These are phyloP conservation scores for Solanum hybrid DNA, from an alignment of 305 asterid genomes.

Conservation along the genomic window DNA sequence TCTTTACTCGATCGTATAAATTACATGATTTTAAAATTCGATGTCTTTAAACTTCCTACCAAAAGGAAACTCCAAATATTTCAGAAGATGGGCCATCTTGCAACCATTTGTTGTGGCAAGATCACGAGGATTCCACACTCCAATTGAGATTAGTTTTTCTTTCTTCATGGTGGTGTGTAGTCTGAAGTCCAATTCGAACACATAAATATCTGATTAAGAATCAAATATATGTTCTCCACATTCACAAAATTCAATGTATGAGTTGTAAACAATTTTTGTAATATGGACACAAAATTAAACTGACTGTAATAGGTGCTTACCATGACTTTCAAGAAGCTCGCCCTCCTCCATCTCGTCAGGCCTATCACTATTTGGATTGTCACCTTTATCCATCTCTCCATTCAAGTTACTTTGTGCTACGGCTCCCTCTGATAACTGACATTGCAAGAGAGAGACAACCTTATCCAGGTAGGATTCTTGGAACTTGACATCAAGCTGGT, in stretches of 20 bases:
- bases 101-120: not conserved
- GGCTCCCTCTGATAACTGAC: slow-evolving; percentile 89
- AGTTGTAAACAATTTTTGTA: not conserved
- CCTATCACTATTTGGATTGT: slow-evolving; percentile 25
- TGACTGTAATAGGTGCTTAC: slow-evolving; percentile 30
- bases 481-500: slow-evolving; percentile 94
- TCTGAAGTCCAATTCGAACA: not conserved
- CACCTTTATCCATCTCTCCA: slow-evolving; percentile 25
- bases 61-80: not conserved
- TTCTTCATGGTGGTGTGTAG: not conserved
- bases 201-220: not conserved
- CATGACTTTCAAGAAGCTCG: slow-evolving; percentile 73
- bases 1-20: not conserved
- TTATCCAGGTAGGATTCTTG: slow-evolving; percentile 83
- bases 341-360: slow-evolving; percentile 95
- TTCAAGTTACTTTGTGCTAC: slow-evolving; percentile 42
- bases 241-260: not conserved
- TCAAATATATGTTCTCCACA: not conserved
- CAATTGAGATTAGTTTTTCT: not conserved
- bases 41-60: not conserved
- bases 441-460: slow-evolving; percentile 88
- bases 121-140: not conserved
- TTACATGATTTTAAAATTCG: not conserved
- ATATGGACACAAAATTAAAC: not conserved
- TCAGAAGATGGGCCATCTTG: not conserved